Evolutionary conservation across 2,329 filamentous ascomycete species (phyloP), one percentile per base, ranked within the genome.

Genomic region (Colletotrichum cordylinicola): DNA sequence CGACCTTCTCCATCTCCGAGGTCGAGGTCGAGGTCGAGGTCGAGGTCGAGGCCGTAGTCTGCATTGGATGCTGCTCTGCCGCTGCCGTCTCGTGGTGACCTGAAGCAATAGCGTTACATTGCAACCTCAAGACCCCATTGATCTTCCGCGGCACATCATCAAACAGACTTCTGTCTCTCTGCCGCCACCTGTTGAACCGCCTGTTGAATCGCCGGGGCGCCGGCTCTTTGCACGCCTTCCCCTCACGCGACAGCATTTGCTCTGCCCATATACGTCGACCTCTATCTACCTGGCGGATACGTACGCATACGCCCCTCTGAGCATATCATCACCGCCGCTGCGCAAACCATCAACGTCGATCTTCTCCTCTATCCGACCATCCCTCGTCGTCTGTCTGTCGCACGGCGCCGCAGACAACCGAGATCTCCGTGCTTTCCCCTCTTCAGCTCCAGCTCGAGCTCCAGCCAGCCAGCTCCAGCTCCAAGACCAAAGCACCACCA

Each of bases 1-100:
- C 43, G n/a, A 33, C 69, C 62, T 76, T 74, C 77, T 80, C 78
- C 79, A 73, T 78, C 76, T 67, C 61, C 60, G 31, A 67, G n/a
- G 33, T 74, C 24, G 24, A n/a, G n/a, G n/a, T n/a, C 58, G 71
- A 61, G 62, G n/a, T 74, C 68, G 7, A 48, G 43, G 18, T 21
- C 60, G 24, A 67, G 24, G 39, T 74, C 56, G 70, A 61, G 58
- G 24, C 48, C 60, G 66, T 61, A 21, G 62, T 74, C 71, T 52
- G 43, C 43, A 52, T 52, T 72, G 58, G 43, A 64, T 62, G 58
- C 66, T 27, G n/a, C 31, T 70, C 48, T 66, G 33, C 43, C 43
- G 69, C 58, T 55, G 29, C 68, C 21, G 31, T 16, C 43, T 13
- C 37, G 35, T 21, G n/a, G 37, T 55, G 24, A 56, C 68, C 29